Base-by-base conservation (phyloP, 805 yeast genomes). In the Candida chauliodis region DNA sequence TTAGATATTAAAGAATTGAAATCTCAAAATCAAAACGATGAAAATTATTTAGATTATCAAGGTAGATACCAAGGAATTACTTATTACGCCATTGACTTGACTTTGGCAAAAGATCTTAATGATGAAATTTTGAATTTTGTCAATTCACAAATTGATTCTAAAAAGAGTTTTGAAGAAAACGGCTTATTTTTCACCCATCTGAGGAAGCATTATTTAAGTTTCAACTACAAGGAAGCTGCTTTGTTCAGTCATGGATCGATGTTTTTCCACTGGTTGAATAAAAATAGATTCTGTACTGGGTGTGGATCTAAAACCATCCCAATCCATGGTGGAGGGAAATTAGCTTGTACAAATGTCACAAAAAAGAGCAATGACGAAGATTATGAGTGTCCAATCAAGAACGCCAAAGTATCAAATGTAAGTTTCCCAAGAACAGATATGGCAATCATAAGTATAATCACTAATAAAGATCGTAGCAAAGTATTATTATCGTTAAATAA, bases 371-470 rank as follows among this genome's bases (percentile, higher is more conserved):
- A 37, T 28, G 36, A 50, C 40, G 47, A 53, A 38, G 35, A 44
- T 20, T 57, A 36, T 38, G 54, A 32, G 21, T 69, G 74, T 43
- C 71, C 73, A 5, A 69, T 66, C 5, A 53, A 59, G 27, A 56
- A 52, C 42, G 54, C 61, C 2, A 36, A 50, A 16, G 83, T 87
- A 16, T 79, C 86, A 31, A 90, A 91, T 55, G 79, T 86, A 15
- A 78, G 88, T 15, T 91, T 87, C 67, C 99, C 99, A 11, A 70
- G 99, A 39, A 85, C 96, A 0, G 99, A 91, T 58, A 83, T 95
- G 6, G 93, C 86, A 3, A 78, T 86, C 24, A 91, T 91, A 44
- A 79, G 86, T 8, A 95, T 93, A 1, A 76, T 88, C 10, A 72
- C 86, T 15, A 81, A 83, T 50, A 49, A 67, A 8, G 78, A 74